A percentile compares a stretch with the other conserved stretches of the same genome.
These are phyloP conservation scores for Phytophthora pluvialis DNA, from an alignment of 352 stramenopile genomes.

Conservation along the genomic window DNA sequence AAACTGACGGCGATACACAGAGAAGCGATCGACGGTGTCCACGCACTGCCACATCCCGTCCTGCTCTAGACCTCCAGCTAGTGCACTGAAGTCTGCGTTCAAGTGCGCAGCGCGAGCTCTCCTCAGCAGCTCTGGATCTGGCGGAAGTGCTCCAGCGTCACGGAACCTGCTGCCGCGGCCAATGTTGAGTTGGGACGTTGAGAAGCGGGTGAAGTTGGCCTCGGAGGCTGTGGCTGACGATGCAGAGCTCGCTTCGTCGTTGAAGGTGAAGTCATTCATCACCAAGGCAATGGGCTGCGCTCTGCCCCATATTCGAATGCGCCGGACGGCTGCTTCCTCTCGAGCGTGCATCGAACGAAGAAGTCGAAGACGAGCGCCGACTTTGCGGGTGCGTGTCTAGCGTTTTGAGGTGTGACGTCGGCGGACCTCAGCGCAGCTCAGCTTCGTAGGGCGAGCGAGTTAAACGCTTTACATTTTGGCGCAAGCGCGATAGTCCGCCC, in stretches of 20 bases:
- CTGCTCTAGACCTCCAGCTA: slow-evolving; percentile 3
- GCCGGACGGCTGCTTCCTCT: not conserved
- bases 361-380: not conserved
- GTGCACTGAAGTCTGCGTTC: slow-evolving; percentile 12
- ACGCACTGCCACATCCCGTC: slow-evolving; percentile 16
- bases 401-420: not conserved
- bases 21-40: slow-evolving; percentile 9
- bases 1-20: slow-evolving; percentile 13
- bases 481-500: not conserved
- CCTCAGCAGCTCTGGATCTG: slow-evolving; percentile 10
- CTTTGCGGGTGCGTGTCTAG: not conserved
- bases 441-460: too few species aligned
- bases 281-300: not conserved
- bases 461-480: too few species aligned
- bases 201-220: not conserved
- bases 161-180: not conserved
- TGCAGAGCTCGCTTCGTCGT: not conserved
- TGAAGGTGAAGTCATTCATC: not conserved
- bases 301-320: not conserved
- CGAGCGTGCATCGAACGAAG: not conserved
- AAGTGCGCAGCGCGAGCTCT: slow-evolving; percentile 11
- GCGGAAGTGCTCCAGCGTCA: not conserved
- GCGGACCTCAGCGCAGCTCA: too few species aligned
- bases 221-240: not conserved
- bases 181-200: slow-evolving; percentile 3